Conservation (phyloP, 179 eudicot genomes). For the Spergularia azorica region DNA sequence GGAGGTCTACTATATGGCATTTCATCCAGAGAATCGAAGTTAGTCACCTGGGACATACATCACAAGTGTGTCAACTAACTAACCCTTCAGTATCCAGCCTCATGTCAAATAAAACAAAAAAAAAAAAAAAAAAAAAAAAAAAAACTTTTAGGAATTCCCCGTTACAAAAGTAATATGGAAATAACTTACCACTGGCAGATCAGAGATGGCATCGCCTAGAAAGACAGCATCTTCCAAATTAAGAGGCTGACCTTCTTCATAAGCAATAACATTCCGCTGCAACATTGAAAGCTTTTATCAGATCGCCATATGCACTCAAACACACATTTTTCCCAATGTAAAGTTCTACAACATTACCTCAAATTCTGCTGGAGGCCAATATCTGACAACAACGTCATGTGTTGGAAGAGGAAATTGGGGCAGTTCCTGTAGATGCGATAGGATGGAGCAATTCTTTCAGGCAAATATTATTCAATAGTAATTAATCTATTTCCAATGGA, state of each 20-base stretch:
- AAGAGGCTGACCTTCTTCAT: slow-evolving; percentile 78
- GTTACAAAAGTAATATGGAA: slow-evolving; percentile 4
- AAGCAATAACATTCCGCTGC: slow-evolving; percentile 86
- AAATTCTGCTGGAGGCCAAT: slow-evolving; percentile 79
- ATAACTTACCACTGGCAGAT: slow-evolving; percentile 75
- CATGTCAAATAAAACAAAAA: not conserved
- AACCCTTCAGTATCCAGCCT: slow-evolving; percentile 9
- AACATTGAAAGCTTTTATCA: slow-evolving; percentile 16
- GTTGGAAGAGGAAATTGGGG: slow-evolving; percentile 97
- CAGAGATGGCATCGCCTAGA: slow-evolving; percentile 86
- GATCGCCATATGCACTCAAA: not conserved
- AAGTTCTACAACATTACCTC: slow-evolving; percentile 53
- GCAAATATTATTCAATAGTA: slow-evolving; percentile 1
- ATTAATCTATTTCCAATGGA: not conserved
- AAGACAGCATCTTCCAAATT: slow-evolving; percentile 69
- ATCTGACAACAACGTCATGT: slow-evolving; percentile 76
- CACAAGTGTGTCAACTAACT: slow-evolving; percentile 17
- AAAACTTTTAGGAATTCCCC: not conserved
- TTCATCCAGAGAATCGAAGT: slow-evolving; percentile 57
- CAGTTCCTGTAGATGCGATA: slow-evolving; percentile 49
- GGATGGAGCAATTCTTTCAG: not conserved
- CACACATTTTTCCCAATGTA: not conserved
- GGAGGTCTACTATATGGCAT: slow-evolving; percentile 74
- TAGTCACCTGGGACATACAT: slow-evolving; percentile 52
- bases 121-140: not conserved